Percentiles rank a stretch among this genome's conserved stretches.
Evolutionary conservation across 192 early-diverging fungal genomes (phyloP).

Genomic region (Coemansia sp.): DNA sequence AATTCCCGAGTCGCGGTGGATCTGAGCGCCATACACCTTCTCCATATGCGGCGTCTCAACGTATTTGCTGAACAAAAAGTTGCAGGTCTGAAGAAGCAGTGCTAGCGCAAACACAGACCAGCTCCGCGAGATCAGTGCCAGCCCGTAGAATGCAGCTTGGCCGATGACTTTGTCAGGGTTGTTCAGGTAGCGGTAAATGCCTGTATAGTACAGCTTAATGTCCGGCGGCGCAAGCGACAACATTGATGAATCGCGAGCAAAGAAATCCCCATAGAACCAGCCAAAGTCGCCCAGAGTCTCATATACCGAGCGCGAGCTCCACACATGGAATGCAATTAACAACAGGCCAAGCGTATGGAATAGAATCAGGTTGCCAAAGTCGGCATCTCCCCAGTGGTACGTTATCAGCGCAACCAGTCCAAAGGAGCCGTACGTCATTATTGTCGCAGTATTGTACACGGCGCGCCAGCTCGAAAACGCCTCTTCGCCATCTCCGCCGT

Average conservation of each 20-base stretch:
- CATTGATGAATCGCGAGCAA: conserved; percentile 76
- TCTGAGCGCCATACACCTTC: conserved; percentile 78
- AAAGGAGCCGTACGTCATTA: conserved; percentile 92
- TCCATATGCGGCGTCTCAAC: conserved; percentile 94
- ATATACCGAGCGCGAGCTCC: conserved; percentile 89
- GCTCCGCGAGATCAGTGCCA: conserved; percentile 81
- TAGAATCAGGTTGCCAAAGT: conserved; percentile 58
- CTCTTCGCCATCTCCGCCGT: conserved; percentile 82
- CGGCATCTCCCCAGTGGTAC: conserved; percentile 67
- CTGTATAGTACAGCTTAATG: conserved; percentile 76
- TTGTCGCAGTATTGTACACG: conserved; percentile 86
- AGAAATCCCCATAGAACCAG: conserved; percentile 99
- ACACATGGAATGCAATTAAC: conserved; percentile 84
- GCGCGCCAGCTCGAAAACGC: conserved; percentile 96
- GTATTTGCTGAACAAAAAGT: conserved; percentile 80
- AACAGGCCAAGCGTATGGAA: conserved; percentile 74
- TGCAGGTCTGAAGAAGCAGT: conserved; percentile 77
- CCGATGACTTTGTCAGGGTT: conserved; percentile 93
- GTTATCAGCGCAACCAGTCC: conserved; percentile 75
- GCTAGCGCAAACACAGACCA: conserved; percentile 83
- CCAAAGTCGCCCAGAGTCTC: conserved; percentile 94
- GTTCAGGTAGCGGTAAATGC: conserved; percentile 92
- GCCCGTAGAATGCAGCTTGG: conserved; percentile 93
- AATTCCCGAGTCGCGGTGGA: conserved; percentile 82
- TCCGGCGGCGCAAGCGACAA: conserved; percentile 46